These are phyloP conservation scores for Blastomyces percursus DNA, from an alignment of 2,329 filamentous ascomycete genomes.

Conservation along the genomic window DNA sequence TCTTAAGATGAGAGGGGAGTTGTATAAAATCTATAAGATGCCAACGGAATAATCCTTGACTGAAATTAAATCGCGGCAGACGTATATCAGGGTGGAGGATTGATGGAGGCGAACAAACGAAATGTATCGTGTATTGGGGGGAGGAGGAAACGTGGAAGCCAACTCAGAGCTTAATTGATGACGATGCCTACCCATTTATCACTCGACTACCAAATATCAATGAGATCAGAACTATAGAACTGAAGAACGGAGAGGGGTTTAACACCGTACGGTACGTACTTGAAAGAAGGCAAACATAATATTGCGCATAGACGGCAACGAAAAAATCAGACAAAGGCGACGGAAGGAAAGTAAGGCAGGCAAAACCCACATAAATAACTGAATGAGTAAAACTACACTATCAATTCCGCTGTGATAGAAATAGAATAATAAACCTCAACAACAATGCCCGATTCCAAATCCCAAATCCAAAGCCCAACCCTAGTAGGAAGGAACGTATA, in stretches of 20 bases:
- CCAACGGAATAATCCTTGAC: not conserved
- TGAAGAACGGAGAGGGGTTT: not conserved
- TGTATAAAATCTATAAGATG: not conserved
- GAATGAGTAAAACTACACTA: not conserved
- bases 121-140: not conserved
- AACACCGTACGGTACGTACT: not conserved
- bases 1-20: not conserved
- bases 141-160: not conserved
- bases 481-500: not conserved
- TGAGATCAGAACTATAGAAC: not conserved
- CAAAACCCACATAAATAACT: not conserved
- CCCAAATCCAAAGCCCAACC: not conserved
- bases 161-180: not conserved
- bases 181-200: not conserved
- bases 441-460: not conserved
- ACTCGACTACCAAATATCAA: not conserved
- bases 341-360: not conserved
- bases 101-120: not conserved
- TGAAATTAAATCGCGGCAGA: not conserved
- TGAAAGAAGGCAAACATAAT: not conserved
- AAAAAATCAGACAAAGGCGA: not conserved
- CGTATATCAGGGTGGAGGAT: not conserved
- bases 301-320: not conserved
- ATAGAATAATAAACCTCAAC: not conserved
- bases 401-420: not conserved